phyloP scores from a whole-genome alignment of 768 basidiomycete species.

The Mrakia gelida region DNA sequence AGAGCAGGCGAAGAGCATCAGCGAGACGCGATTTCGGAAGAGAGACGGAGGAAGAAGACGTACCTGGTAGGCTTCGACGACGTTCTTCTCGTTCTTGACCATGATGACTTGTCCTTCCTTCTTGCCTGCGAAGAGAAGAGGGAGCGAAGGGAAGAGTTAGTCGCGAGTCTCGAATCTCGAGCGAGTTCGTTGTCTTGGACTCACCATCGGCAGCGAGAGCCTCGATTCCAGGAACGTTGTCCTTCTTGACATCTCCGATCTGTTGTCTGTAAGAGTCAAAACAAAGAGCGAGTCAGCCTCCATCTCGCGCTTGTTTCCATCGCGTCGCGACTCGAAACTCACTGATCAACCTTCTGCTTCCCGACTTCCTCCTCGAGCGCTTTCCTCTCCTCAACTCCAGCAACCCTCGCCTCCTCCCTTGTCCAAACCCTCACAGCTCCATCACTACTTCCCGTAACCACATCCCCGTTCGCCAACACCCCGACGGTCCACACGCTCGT shows the following conservation, averaged over 20 bases:
- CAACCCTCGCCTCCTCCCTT: slow-evolving; percentile 46
- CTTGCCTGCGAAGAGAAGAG: slow-evolving; percentile 55
- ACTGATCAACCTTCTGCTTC: slow-evolving; percentile 68
- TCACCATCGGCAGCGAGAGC: slow-evolving; percentile 67
- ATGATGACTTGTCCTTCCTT: slow-evolving; percentile 92
- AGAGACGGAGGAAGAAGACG: slow-evolving; percentile 30
- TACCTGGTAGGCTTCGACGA: slow-evolving; percentile 88
- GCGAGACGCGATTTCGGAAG: background rate
- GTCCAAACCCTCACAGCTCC: slow-evolving; percentile 80
- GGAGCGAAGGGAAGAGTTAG: background rate
- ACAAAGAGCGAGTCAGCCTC: background rate
- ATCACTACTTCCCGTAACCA: slow-evolving; percentile 88
- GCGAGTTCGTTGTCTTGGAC: slow-evolving; percentile 31
- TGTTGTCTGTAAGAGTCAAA: slow-evolving; percentile 53
- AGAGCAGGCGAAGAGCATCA: background rate
- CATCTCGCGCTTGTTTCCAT: background rate
- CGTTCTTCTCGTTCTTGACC: slow-evolving; percentile 65
- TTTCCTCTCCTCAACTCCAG: slow-evolving; percentile 58
- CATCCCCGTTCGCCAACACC: slow-evolving; percentile 78
- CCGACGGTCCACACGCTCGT: slow-evolving; percentile 86
- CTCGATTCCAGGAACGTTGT: slow-evolving; percentile 81
- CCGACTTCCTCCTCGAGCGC: slow-evolving; percentile 66
- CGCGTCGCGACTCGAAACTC: slow-evolving; percentile 37
- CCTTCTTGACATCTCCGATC: slow-evolving; percentile 87
- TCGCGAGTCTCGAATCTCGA: background rate